A percentile compares a stretch with the other conserved stretches of the same genome.
Conservation (phyloP, 805 yeast species). For the Tetrapisispora fleetii region DNA sequence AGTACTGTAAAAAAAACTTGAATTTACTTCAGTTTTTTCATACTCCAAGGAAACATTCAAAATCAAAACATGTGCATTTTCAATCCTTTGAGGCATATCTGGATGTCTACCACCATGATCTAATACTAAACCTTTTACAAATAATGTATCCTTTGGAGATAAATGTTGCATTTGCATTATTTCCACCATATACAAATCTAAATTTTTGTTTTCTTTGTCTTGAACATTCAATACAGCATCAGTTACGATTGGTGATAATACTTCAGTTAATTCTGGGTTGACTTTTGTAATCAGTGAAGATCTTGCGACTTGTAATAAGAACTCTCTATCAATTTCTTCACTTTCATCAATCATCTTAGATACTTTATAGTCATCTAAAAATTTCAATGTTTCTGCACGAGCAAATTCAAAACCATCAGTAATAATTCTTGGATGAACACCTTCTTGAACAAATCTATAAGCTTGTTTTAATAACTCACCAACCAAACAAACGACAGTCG, state of each 20-base stretch:
- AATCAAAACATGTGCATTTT: slow-evolving; percentile 76
- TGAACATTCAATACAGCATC: slow-evolving; percentile 86
- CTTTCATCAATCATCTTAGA: slow-evolving; percentile 29
- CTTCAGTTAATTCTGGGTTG: slow-evolving; percentile 60
- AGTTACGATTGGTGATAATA: slow-evolving; percentile 86
- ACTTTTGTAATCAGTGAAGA: slow-evolving; percentile 86
- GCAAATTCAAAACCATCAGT: slow-evolving; percentile 94
- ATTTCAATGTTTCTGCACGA: slow-evolving; percentile 61
- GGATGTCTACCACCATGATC: slow-evolving; percentile 99
- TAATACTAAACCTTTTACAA: slow-evolving; percentile 80
- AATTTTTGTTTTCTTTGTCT: slow-evolving; percentile 34
- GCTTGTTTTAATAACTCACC: slow-evolving; percentile 95
- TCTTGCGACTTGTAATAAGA: slow-evolving; percentile 83
- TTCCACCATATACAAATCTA: slow-evolving; percentile 95
- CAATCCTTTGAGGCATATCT: slow-evolving; percentile 88
- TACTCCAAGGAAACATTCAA: slow-evolving; percentile 92
- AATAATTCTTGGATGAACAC: slow-evolving; percentile 89
- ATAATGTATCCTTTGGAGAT: slow-evolving; percentile 69
- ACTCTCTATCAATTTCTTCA: slow-evolving; percentile 65
- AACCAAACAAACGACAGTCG: slow-evolving; percentile 86
- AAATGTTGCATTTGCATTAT: slow-evolving; percentile 97
- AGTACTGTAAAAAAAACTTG: slow-evolving; percentile 85
- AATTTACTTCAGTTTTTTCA: slow-evolving; percentile 95
- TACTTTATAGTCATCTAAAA: slow-evolving; percentile 55
- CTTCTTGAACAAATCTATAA: slow-evolving; percentile 82